phyloP scores from a whole-genome alignment of 768 basidiomycete species.

The Lentinula guzmanii region DNA sequence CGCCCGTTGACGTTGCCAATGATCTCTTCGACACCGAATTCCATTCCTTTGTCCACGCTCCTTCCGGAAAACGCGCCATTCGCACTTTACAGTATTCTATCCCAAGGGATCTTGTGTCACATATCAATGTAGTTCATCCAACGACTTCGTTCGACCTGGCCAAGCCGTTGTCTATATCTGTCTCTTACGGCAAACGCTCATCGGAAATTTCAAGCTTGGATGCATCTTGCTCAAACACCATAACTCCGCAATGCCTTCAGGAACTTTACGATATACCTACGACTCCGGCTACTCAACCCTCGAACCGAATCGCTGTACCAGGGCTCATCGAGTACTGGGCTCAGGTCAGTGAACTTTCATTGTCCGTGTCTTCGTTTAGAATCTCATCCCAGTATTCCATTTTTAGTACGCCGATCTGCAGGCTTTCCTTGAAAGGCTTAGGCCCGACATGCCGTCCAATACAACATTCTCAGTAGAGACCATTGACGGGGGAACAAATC shows the following conservation, averaged over 20 bases:
- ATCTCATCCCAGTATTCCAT: neutral
- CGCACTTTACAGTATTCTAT: constrained; percentile 19
- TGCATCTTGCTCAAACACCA: constrained; percentile 11
- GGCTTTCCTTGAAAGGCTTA: constrained; percentile 14
- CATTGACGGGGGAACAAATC: constrained; percentile 20
- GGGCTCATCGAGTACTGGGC: constrained; percentile 16
- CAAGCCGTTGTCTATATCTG: constrained; percentile 2
- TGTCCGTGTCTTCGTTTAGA: neutral
- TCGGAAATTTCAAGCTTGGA: neutral
- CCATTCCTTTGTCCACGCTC: constrained; percentile 13
- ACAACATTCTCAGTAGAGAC: constrained; percentile 17
- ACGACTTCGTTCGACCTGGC: constrained; percentile 12
- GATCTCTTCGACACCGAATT: constrained; percentile 17
- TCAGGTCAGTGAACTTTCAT: constrained; percentile 9
- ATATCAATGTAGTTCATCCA: constrained; percentile 19
- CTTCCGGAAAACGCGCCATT: constrained; percentile 11
- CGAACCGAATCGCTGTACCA: constrained; percentile 15
- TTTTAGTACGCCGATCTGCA: constrained; percentile 10
- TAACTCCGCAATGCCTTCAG: constrained; percentile 19
- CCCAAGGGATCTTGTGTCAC: constrained; percentile 14
- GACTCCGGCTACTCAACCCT: constrained; percentile 12
- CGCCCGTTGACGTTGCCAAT: constrained; percentile 18
- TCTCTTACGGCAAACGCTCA: neutral
- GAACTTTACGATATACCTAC: constrained; percentile 19
- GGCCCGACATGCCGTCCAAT: constrained; percentile 16